phyloP scores from a whole-genome alignment of 768 basidiomycete species.

The Auricularia sp. region DNA sequence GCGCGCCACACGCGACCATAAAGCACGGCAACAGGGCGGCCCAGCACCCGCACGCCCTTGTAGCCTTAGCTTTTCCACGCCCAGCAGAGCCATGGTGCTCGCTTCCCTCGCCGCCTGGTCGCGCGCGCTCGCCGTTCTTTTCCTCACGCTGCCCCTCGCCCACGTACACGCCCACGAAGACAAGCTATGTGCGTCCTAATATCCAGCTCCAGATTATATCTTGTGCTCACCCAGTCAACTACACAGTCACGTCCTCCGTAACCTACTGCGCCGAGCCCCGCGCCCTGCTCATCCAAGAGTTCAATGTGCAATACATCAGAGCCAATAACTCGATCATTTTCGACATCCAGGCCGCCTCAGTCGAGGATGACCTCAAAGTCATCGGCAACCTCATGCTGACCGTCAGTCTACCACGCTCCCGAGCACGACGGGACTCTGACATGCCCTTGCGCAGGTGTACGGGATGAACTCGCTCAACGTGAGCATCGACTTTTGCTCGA shows the following conservation, averaged over 20 bases:
- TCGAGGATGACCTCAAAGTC: slow-evolving; percentile 70
- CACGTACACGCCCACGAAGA: not conserved
- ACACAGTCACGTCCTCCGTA: slow-evolving; percentile 62
- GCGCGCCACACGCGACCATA: not conserved
- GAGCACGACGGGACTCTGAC: not conserved
- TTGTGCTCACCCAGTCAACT: not conserved
- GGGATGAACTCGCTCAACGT: slow-evolving; percentile 74
- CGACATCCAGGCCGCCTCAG: slow-evolving; percentile 78
- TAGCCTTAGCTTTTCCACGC: not conserved
- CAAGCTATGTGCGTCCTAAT: not conserved
- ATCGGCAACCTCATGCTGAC: slow-evolving; percentile 73
- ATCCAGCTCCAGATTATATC: not conserved
- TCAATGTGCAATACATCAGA: slow-evolving; percentile 63
- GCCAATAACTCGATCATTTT: slow-evolving; percentile 68
- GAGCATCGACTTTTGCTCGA: slow-evolving; percentile 77
- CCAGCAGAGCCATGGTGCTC: not conserved
- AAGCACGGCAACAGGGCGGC: not conserved
- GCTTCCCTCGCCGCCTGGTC: not conserved
- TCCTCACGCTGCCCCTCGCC: not conserved
- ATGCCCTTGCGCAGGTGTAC: slow-evolving; percentile 35
- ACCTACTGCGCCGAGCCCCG: slow-evolving; percentile 79
- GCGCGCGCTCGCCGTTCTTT: not conserved
- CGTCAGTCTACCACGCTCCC: slow-evolving; percentile 15
- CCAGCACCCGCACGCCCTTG: not conserved
- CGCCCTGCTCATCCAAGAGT: slow-evolving; percentile 67